phyloP scores from a whole-genome alignment of 1,284 basidiomycete species.

The Stereum hirsutum region DNA sequence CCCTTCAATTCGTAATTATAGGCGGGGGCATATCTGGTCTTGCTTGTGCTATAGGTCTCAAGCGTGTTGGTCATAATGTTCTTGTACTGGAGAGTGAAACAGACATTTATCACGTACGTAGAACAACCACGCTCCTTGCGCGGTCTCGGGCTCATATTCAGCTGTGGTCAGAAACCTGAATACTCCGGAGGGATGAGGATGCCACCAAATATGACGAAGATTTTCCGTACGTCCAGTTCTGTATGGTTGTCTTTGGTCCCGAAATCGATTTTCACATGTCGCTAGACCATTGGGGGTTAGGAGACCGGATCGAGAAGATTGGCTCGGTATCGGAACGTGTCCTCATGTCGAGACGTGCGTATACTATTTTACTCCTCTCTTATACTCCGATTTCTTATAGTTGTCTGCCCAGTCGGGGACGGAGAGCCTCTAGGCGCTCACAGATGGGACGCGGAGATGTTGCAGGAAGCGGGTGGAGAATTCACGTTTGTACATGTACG shows the following conservation, averaged over 20 bases:
- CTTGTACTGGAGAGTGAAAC: slow-evolving; percentile 39
- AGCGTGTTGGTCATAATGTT: slow-evolving; percentile 45
- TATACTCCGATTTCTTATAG: neutral
- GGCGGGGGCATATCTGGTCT: slow-evolving; percentile 46
- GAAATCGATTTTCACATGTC: too few relatives aligned
- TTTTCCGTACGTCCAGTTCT: too few relatives aligned
- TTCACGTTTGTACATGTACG: slow-evolving; percentile 43
- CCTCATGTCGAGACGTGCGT: slow-evolving; percentile 12
- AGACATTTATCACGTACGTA: slow-evolving; percentile 25
- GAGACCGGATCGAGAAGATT: slow-evolving; percentile 24
- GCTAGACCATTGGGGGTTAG: slow-evolving; percentile 49
- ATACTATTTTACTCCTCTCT: neutral
- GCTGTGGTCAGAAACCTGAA: slow-evolving; percentile 9
- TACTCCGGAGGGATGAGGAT: slow-evolving; percentile 34
- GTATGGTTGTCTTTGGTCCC: too few relatives aligned
- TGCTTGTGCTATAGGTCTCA: slow-evolving; percentile 42
- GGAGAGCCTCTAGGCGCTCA: slow-evolving; percentile 42
- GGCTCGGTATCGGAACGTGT: slow-evolving; percentile 25
- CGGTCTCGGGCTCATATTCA: slow-evolving; percentile 1
- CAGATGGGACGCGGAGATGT: slow-evolving; percentile 42
- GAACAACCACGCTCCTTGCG: neutral
- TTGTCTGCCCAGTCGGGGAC: slow-evolving; percentile 25
- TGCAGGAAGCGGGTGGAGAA: slow-evolving; percentile 44
- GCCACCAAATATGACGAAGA: slow-evolving; percentile 47
- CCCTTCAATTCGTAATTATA: slow-evolving; percentile 38